Evolutionary conservation across 345 rosid species (phyloP), one percentile per base, ranked within the genome.

Genomic region (Conringia planisiliqua): DNA sequence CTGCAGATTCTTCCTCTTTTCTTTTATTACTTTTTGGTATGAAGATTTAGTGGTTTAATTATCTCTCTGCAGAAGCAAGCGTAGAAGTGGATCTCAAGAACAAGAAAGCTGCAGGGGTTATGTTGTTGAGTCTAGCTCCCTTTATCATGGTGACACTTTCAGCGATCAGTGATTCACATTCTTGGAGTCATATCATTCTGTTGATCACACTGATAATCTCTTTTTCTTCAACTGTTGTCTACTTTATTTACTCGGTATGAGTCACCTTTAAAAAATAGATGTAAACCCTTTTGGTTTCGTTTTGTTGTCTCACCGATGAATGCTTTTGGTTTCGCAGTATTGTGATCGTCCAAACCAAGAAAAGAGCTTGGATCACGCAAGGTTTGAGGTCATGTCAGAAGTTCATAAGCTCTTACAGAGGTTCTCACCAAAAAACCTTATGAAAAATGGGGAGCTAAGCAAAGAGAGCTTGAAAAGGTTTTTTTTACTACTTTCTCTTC

Each of bases 371-470:
- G 67, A 75, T 27, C 73, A 57, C 3, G 66, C 74, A 1, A 75
- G 68, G 61, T 68, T 59, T 66, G 66, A 74, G 58, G 48, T 66
- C 36, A 74, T 66, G 63, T 73, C 77, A 35, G 77, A 64, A 36
- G 71, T 73, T 32, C 64, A 52, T 68, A 24, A 68, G 26, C 69
- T 68, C 18, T 67, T 75, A 6, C 62, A 75, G 5, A 36, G 26
- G 13, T 59, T 68, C 38, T 75, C 73, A 58, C 73, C 73, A 4
- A 18, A 75, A 29, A 48, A 16, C 54, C 74, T 74, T 12, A 16
- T 66, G n/a, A 16, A 20, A 43, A 10, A 10, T 54, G 72, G 78
- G 32, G 44, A 65, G 24, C 39, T 72, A 62, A 72, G 54, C 14
- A 30, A 72, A 62, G 76, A 72, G 12, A 72, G 70, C 77, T 63